Conservation (phyloP, 1,284 basidiomycete species). For the Ustilago hordei region DNA sequence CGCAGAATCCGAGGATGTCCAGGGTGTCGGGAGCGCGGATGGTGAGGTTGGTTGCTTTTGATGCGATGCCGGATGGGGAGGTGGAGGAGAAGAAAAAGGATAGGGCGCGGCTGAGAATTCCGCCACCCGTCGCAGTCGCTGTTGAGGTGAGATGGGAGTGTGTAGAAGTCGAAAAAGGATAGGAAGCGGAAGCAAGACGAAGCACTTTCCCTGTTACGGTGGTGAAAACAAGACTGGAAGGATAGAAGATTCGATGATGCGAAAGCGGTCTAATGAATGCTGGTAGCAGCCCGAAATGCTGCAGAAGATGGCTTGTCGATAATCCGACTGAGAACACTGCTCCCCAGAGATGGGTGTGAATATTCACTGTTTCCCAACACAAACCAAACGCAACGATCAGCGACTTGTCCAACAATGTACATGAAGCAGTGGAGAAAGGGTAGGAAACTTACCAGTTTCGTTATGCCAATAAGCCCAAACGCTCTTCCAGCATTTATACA, state of each 20-base stretch:
- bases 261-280: conserved; percentile 46
- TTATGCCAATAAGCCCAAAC: conserved; percentile 69
- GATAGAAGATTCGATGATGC: conserved; percentile 58
- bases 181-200: conserved; percentile 48
- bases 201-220: conserved; percentile 45
- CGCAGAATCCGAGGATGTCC: conserved; percentile 77
- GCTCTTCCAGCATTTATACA: conserved; percentile 64
- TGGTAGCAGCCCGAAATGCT: conserved; percentile 49
- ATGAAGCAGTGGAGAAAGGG: background rate
- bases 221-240: conserved; percentile 49
- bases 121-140: background rate
- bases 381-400: background rate
- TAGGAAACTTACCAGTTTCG: conserved; percentile 57
- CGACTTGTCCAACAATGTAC: background rate
- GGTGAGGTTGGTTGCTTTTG: conserved; percentile 19
- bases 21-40: conserved; percentile 73
- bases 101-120: conserved; percentile 8
- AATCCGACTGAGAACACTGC: conserved; percentile 77
- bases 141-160: background rate
- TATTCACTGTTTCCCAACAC: conserved; percentile 77
- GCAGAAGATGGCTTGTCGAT: conserved; percentile 66
- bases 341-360: conserved; percentile 86
- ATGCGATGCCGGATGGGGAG: background rate
- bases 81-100: conserved; percentile 17
- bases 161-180: conserved; percentile 9